phyloP scores from a whole-genome alignment of 2,329 filamentous ascomycete species.

The Tolypocladium endophyticum region DNA sequence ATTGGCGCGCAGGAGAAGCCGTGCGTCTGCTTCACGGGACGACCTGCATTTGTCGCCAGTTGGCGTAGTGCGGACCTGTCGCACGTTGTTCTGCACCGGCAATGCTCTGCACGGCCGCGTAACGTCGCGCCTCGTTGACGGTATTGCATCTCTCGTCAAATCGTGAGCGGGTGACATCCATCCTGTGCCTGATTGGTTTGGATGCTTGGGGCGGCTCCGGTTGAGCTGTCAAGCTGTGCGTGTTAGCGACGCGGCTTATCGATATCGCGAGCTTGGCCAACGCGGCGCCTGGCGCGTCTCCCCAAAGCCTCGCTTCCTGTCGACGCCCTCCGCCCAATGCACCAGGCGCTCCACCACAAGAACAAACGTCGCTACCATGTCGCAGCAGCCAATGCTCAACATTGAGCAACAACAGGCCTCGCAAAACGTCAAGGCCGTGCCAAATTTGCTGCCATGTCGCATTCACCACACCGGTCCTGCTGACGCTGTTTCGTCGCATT shows the following conservation, averaged over 20 bases:
- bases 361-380: constrained; percentile 18
- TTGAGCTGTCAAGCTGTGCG: too few relatives aligned
- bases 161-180: background rate
- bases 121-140: too few relatives aligned
- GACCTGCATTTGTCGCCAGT: too few relatives aligned
- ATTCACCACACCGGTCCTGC: constrained; percentile 70
- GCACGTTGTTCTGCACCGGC: too few relatives aligned
- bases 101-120: too few relatives aligned
- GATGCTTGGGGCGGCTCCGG: too few relatives aligned
- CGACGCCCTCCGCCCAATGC: background rate
- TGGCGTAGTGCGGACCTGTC: too few relatives aligned
- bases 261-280: background rate
- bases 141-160: too few relatives aligned
- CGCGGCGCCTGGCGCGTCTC: background rate
- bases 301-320: background rate
- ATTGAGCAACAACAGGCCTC: constrained; percentile 17
- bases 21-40: background rate
- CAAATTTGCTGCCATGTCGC: constrained; percentile 70
- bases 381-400: constrained; percentile 27
- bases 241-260: background rate
- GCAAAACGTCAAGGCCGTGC: constrained; percentile 30
- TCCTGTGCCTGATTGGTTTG: too few relatives aligned
- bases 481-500: constrained; percentile 54
- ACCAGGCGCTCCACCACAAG: background rate
- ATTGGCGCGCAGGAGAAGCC: background rate